Percentiles rank a stretch among this genome's conserved stretches.
Conservation (phyloP, 148 eudicot species). For the Chenopodium formosanum region DNA sequence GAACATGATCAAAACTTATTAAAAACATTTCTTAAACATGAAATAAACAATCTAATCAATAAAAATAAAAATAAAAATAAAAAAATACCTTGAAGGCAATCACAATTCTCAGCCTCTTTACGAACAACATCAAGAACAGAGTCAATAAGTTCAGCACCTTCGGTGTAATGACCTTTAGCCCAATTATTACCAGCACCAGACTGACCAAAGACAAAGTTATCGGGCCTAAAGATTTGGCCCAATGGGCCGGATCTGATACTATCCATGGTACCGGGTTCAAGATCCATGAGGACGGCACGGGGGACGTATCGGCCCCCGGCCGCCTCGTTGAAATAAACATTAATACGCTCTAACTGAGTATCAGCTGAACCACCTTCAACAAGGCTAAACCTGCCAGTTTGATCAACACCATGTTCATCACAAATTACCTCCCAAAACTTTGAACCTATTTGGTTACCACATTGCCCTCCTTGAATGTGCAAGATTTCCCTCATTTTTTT, state of each 20-base stretch:
- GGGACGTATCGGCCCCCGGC: constrained; percentile 65
- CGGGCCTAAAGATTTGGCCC: constrained; percentile 71
- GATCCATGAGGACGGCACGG: constrained; percentile 77
- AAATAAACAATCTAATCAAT: background rate
- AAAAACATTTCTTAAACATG: too few relatives aligned
- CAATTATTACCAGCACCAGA: constrained; percentile 82
- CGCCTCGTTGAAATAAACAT: constrained; percentile 73
- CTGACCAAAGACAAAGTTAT: constrained; percentile 74
- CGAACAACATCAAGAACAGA: constrained; percentile 86
- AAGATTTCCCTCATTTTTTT: constrained; percentile 42
- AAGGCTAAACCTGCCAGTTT: constrained; percentile 36
- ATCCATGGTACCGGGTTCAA: constrained; percentile 88
- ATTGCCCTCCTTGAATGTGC: constrained; percentile 69
- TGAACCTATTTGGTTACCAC: constrained; percentile 79
- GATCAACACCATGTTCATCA: constrained; percentile 61
- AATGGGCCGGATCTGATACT: constrained; percentile 64
- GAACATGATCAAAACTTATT: background rate
- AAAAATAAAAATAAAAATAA: background rate
- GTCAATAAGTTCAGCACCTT: constrained; percentile 79
- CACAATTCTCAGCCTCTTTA: constrained; percentile 84
- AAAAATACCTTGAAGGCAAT: constrained; percentile 66
- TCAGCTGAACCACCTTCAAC: constrained; percentile 26
- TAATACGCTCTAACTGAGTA: constrained; percentile 58
- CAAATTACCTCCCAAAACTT: constrained; percentile 88
- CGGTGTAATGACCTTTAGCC: constrained; percentile 84